phyloP scores from a whole-genome alignment of 805 yeast species.

The Candida oleophila region DNA sequence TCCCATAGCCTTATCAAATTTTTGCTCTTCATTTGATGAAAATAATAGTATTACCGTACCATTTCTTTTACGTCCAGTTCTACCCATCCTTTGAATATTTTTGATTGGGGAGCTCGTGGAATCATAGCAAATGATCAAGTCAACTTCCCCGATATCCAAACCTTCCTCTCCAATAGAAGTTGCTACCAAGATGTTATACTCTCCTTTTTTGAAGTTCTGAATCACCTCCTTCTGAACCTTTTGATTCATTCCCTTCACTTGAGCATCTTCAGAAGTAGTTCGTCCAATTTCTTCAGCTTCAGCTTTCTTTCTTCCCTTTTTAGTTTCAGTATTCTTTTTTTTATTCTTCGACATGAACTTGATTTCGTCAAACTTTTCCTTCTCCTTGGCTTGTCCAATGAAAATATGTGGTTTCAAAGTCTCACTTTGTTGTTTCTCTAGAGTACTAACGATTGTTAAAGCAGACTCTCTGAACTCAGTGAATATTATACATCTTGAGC shows the following conservation, averaged over 20 bases:
- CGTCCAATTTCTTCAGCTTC: constrained; percentile 24
- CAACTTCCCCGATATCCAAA: constrained; percentile 96
- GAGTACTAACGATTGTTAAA: constrained; percentile 70
- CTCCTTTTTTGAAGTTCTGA: constrained; percentile 68
- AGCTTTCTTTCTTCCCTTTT: constrained; percentile 24
- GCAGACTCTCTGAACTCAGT: constrained; percentile 91
- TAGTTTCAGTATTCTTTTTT: constrained; percentile 19
- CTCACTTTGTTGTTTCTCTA: constrained; percentile 37
- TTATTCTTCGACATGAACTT: constrained; percentile 43
- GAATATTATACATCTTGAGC: constrained; percentile 78
- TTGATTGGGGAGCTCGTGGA: constrained; percentile 92
- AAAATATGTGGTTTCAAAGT: constrained; percentile 73
- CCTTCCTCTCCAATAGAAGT: constrained; percentile 99
- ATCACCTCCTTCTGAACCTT: constrained; percentile 80
- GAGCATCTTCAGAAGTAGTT: constrained; percentile 74
- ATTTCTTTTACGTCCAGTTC: constrained; percentile 94
- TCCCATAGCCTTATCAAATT: constrained; percentile 80
- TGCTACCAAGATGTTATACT: constrained; percentile 80
- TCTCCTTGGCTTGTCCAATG: constrained; percentile 86
- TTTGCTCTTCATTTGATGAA: constrained; percentile 72
- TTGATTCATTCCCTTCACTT: constrained; percentile 85
- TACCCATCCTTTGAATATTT: constrained; percentile 93
- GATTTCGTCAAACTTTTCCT: constrained; percentile 64
- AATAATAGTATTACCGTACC: constrained; percentile 78
- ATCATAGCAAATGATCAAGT: constrained; percentile 87